Conservation (phyloP, 2,329 filamentous ascomycete genomes). For the Apiospora marii region DNA sequence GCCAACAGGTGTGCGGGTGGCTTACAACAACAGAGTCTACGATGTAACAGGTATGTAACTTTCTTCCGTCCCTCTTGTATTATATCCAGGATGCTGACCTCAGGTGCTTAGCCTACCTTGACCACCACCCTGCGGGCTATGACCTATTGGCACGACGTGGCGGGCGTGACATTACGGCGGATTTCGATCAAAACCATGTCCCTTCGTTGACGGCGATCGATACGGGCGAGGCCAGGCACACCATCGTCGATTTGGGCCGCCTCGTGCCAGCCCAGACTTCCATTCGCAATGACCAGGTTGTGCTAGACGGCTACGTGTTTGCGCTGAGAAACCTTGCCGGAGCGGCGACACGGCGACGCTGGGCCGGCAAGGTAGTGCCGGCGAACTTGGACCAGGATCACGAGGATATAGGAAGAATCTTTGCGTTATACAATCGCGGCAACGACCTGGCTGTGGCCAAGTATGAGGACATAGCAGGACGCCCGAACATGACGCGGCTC, state of each 20-base stretch:
- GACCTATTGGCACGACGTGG: background rate
- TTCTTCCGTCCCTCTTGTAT: background rate
- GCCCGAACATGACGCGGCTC: background rate
- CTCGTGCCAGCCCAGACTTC: background rate
- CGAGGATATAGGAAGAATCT: background rate
- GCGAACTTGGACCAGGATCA: background rate
- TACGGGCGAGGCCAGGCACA: background rate
- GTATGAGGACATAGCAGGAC: background rate
- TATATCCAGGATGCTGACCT: background rate
- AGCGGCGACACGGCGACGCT: background rate
- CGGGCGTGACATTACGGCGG: background rate
- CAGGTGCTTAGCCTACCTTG: background rate
- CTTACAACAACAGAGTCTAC: background rate
- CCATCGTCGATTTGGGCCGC: background rate
- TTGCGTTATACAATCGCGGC: background rate
- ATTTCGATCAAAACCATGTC: background rate
- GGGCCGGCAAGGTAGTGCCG: background rate
- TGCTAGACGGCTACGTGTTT: background rate
- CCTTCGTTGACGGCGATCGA: background rate
- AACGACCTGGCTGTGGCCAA: background rate
- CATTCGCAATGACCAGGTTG: background rate
- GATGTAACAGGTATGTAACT: background rate
- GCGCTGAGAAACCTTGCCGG: background rate
- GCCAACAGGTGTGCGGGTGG: background rate
- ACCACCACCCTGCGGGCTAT: background rate